Percentiles rank a stretch among this genome's conserved stretches.
These are phyloP conservation scores for Helminthosporium solani DNA, from an alignment of 2,329 filamentous ascomycete genomes.

Conservation along the genomic window DNA sequence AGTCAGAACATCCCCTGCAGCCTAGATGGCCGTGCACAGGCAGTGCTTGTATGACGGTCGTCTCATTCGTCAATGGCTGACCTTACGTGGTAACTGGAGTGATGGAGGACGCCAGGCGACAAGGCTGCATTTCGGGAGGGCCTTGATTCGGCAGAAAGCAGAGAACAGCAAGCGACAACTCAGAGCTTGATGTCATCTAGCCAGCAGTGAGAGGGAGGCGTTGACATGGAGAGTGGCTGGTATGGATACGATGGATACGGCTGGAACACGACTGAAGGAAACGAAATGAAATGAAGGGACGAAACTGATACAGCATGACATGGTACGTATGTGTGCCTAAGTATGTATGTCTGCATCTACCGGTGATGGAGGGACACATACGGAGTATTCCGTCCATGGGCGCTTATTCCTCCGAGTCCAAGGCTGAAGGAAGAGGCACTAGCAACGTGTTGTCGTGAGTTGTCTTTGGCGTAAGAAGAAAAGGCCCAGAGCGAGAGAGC, in stretches of 20 bases:
- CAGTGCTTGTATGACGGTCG: constrained; percentile 23
- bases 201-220: not conserved
- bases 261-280: not conserved
- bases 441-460: not conserved
- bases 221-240: too few relatives aligned
- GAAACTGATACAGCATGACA: not conserved
- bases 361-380: too few relatives aligned
- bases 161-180: constrained; percentile 6
- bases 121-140: constrained; percentile 18
- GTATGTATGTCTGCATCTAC: too few relatives aligned
- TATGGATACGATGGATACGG: too few relatives aligned
- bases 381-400: too few relatives aligned
- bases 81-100: constrained; percentile 16
- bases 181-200: constrained; percentile 19
- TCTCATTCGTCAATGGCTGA: constrained; percentile 32
- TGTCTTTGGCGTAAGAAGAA: not conserved
- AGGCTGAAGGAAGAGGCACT: too few relatives aligned
- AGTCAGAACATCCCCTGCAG: constrained; percentile 13
- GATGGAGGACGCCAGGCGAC: constrained; percentile 18
- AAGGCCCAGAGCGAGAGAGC: too few relatives aligned
- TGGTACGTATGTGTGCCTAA: not conserved
- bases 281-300: not conserved
- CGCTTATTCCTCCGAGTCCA: too few relatives aligned
- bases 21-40: constrained; percentile 23
- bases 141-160: constrained; percentile 18